Base-by-base conservation (phyloP, 2,329 filamentous ascomycete species). In the Cladosporium cucumerinum region DNA sequence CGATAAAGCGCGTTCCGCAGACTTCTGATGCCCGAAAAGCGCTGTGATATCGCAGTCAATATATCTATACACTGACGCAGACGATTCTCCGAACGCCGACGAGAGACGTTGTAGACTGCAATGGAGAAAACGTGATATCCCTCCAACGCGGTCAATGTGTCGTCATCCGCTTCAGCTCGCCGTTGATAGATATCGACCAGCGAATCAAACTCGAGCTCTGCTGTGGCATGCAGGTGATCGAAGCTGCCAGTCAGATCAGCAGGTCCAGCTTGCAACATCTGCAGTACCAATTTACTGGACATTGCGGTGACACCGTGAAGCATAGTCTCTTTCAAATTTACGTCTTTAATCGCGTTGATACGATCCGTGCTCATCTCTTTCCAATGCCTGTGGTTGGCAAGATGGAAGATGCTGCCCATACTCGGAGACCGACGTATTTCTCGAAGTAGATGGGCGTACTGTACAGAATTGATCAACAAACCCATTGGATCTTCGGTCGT, bases 341-440 rank as follows among this genome's bases (percentile, higher is more conserved):
- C 39, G 39, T n/a, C 8, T 10, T 46, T 46, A n/a, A 46, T 46
- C n/a, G 39, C n/a, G 39, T 46, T 52, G 5, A 52, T 25, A 14
- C 48, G 48, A 28, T 52, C 48, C 23, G 28, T 46, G n/a, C 28
- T 61, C 46, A 52, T 61, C 8, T 52, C 58, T 23, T 61, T 61
- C 58, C 58, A 61, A 34, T 61, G 58, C 28, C 21, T 34, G 30
- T 36, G 36, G 21, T 61, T 61, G 21, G 58, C 58, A 11, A 61
- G 28, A 52, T 61, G 58, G 10, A 61, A 61, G 5, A 61, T 46
- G 7, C 28, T 61, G n/a, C 58, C 58, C 58, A 61, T 61, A 12
- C 28, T 61, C 2, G 58, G 28, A 11, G 21, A 36, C 11, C 46
- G 58, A 23, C 58, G 43, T 11, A 52, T 61, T 16, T 61, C 58